Percentiles rank a stretch among this genome's conserved stretches.
These are phyloP conservation scores for Oryza punctata DNA, from an alignment of 176 grass and related monocot species.

Conservation along the genomic window DNA sequence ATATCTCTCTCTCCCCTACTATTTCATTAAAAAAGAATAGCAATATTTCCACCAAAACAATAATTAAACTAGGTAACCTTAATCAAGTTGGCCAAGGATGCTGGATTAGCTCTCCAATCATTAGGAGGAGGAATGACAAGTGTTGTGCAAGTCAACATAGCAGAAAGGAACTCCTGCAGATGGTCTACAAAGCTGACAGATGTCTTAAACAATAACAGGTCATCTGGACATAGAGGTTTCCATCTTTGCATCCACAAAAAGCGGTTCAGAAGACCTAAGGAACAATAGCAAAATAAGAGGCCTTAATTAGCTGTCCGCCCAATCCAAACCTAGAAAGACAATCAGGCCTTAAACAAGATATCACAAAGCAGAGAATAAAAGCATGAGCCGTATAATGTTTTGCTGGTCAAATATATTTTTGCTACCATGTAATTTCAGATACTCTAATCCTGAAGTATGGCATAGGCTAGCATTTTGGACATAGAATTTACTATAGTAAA, in stretches of 20 bases:
- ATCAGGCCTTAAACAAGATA: neutral
- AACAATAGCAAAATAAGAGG: slow-evolving; percentile 48
- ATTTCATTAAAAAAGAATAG: neutral
- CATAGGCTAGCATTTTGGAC: neutral
- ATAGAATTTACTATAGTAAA: too few species aligned
- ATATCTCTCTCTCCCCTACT: neutral
- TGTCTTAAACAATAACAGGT: slow-evolving; percentile 87
- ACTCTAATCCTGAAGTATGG: neutral
- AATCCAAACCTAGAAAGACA: slow-evolving; percentile 25
- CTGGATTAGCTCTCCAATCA: slow-evolving; percentile 71
- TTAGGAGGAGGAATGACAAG: slow-evolving; percentile 73
- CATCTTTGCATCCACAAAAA: slow-evolving; percentile 87
- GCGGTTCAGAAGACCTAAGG: slow-evolving; percentile 80
- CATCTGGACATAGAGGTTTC: slow-evolving; percentile 57
- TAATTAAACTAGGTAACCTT: slow-evolving; percentile 50
- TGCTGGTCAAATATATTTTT: neutral
- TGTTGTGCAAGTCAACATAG: slow-evolving; percentile 67
- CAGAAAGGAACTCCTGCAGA: slow-evolving; percentile 87
- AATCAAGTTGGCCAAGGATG: slow-evolving; percentile 65
- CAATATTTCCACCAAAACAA: neutral
- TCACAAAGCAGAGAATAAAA: slow-evolving; percentile 1
- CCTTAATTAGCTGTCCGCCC: slow-evolving; percentile 19
- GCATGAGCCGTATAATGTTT: neutral
- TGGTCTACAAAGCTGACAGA: slow-evolving; percentile 91
- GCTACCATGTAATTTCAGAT: slow-evolving; percentile 12